Percentiles rank a stretch among this genome's conserved stretches.
These are phyloP conservation scores for Mycena olivaceomarginata DNA, from an alignment of 768 basidiomycete genomes.

Conservation along the genomic window DNA sequence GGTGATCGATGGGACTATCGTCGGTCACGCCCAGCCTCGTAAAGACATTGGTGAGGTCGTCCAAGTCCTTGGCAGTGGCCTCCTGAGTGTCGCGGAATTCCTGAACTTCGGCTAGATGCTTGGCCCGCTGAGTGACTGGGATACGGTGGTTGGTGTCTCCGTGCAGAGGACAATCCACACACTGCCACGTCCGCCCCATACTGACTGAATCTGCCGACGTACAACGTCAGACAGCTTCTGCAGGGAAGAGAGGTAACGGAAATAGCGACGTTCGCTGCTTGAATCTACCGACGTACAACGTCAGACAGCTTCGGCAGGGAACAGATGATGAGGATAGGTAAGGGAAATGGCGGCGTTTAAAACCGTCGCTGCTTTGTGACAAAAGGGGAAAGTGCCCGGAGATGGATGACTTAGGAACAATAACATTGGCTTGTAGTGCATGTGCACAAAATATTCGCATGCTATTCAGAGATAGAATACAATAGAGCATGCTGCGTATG, in stretches of 20 bases:
- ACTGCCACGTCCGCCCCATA: constrained; percentile 12
- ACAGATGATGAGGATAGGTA: neutral
- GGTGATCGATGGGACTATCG: neutral
- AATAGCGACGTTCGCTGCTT: neutral
- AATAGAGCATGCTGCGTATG: constrained; percentile 24
- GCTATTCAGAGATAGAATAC: constrained; percentile 27
- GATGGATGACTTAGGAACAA: constrained; percentile 23
- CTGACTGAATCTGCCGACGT: constrained; percentile 17
- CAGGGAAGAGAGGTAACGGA: too few species aligned
- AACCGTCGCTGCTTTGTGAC: constrained; percentile 17
- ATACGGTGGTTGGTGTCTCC: constrained; percentile 16
- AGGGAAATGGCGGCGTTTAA: constrained; percentile 18
- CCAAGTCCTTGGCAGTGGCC: neutral
- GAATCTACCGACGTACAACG: constrained; percentile 16
- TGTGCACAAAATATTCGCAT: constrained; percentile 4
- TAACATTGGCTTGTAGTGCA: constrained; percentile 14
- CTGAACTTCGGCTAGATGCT: constrained; percentile 15
- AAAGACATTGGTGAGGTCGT: constrained; percentile 17
- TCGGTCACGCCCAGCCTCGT: constrained; percentile 27
- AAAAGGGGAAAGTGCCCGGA: constrained; percentile 28
- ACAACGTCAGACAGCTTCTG: constrained; percentile 12
- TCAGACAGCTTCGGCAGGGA: constrained; percentile 17
- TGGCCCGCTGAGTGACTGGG: constrained; percentile 1
- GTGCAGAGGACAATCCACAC: neutral
- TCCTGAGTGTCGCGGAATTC: constrained; percentile 15